Percentiles rank a stretch among this genome's conserved stretches.
Conservation (phyloP, 768 basidiomycete species). For the Leucogyrophana mollusca region DNA sequence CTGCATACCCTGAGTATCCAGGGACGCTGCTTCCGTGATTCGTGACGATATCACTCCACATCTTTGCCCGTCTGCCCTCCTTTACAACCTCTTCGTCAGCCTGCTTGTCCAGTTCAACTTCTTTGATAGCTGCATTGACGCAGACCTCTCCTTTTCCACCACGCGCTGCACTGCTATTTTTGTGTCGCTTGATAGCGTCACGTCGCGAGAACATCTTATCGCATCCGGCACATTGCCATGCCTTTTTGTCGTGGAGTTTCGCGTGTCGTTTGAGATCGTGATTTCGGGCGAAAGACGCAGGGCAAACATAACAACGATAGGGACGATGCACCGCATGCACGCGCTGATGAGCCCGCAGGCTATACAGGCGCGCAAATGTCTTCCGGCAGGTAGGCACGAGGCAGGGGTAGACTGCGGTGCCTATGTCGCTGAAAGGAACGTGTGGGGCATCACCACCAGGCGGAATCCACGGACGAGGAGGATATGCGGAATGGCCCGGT, state of each 20-base stretch:
- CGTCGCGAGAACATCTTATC: slow-evolving; percentile 72
- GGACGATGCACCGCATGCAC: slow-evolving; percentile 65
- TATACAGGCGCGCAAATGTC: slow-evolving; percentile 67
- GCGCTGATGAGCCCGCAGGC: slow-evolving; percentile 69
- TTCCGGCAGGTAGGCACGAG: slow-evolving; percentile 63
- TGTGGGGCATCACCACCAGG: slow-evolving; percentile 20
- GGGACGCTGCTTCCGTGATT: slow-evolving; percentile 19
- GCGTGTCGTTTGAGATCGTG: slow-evolving; percentile 81
- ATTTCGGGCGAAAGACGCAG: slow-evolving; percentile 75
- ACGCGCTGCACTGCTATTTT: slow-evolving; percentile 53
- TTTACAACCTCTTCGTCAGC: slow-evolving; percentile 38
- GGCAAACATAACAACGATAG: slow-evolving; percentile 60
- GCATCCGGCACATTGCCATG: slow-evolving; percentile 74
- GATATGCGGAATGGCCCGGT: slow-evolving; percentile 32
- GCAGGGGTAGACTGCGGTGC: slow-evolving; percentile 81
- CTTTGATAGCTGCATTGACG: slow-evolving; percentile 55
- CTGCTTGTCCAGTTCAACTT: slow-evolving; percentile 50
- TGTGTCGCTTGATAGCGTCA: slow-evolving; percentile 79
- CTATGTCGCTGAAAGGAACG: slow-evolving; percentile 47
- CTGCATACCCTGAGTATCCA: slow-evolving; percentile 11
- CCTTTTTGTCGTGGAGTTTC: slow-evolving; percentile 68
- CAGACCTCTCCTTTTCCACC: slow-evolving; percentile 54
- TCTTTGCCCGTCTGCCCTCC: slow-evolving; percentile 58
- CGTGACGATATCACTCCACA: slow-evolving; percentile 63
- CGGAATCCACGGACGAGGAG: slow-evolving; percentile 29